Evolutionary conservation across 1,284 basidiomycete genomes (phyloP), one percentile per base, ranked within the genome.

Genomic region (Moniliophthora roreri): DNA sequence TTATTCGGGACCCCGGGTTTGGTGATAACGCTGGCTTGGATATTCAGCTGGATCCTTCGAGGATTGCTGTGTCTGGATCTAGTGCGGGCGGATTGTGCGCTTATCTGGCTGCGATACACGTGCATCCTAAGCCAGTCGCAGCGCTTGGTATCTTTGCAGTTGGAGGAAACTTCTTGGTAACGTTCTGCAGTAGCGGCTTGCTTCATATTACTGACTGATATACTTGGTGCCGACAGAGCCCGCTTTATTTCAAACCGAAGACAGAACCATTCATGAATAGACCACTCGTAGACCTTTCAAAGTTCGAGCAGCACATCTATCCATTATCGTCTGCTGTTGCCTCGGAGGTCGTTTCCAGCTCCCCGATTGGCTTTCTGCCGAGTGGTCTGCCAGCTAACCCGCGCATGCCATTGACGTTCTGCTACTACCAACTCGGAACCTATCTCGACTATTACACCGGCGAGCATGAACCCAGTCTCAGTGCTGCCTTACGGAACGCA

Each of bases 371-470:
- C 4, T 85, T 82, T 58, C 70, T 81, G 56, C 72, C 77, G 1
- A 54, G 66, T 1, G 72, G 76, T 16, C 80, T 76, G 58, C 84
- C 84, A 2, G 75, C 79, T 1, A 84, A 84, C 57, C 79, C 79
- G 7, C 78, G 85, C 28, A 83, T 82, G 82, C 70, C 77, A n/a
- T 68, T 86, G 23, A 66, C 74, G 6, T 72, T 81, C 5, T 67
- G 87, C 8, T 83, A 81, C 54, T 69, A 85, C 16, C 85, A 87
- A 60, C 70, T 80, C 18, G 85, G 84, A 11, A 65, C 63, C 1
- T 81, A 71, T 49, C 63, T 87, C 1, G 85, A 87, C 63, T 86
- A 87, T 60, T 80, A 77, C 58, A 82, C 83, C 0, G 84, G 83
- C 9, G 62, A 66, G 21, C 77, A 84, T 59, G 67, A 71, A 5